phyloP scores from a whole-genome alignment of 352 stramenopile genomes.

The Pythium guiyangense region DNA sequence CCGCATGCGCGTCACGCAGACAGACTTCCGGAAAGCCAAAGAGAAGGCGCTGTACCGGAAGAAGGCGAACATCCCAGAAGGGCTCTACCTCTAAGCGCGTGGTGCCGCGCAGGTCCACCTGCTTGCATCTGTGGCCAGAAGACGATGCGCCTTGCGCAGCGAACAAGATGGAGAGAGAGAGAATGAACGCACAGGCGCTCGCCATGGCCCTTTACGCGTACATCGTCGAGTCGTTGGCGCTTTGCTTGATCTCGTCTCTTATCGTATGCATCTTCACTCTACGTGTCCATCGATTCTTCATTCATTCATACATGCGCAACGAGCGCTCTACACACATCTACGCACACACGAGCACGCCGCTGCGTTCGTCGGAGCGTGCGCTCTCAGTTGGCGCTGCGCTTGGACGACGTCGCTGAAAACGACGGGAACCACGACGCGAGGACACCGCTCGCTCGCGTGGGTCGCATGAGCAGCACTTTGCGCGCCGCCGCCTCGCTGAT shows the following conservation, averaged over 20 bases:
- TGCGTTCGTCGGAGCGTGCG: background rate
- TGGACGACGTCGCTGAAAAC: background rate
- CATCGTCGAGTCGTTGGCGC: too few relatives aligned
- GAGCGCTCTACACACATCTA: background rate
- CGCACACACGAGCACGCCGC: background rate
- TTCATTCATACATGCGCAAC: background rate
- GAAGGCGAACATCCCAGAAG: constrained; percentile 99
- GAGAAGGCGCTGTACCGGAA: constrained; percentile 99
- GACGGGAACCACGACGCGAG: constrained; percentile 32
- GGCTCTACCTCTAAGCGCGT: constrained; percentile 94
- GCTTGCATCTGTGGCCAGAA: too few relatives aligned
- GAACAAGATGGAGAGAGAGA: background rate
- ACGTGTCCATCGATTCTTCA: too few relatives aligned
- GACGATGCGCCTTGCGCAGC: too few relatives aligned
- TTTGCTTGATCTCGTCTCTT: too few relatives aligned
- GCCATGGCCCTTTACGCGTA: too few relatives aligned
- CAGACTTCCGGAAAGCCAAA: constrained; percentile 99
- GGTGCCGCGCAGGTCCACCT: background rate
- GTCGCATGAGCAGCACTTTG: constrained; percentile 13
- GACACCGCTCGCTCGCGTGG: constrained; percentile 13
- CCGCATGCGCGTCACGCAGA: constrained; percentile 99
- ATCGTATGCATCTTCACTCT: too few relatives aligned
- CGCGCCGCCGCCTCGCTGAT: constrained; percentile 13
- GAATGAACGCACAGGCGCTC: too few relatives aligned
- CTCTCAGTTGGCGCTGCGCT: constrained; percentile 3